Base-by-base conservation (phyloP, 164 flowering plant genomes). In the Liquidambar formosana region DNA sequence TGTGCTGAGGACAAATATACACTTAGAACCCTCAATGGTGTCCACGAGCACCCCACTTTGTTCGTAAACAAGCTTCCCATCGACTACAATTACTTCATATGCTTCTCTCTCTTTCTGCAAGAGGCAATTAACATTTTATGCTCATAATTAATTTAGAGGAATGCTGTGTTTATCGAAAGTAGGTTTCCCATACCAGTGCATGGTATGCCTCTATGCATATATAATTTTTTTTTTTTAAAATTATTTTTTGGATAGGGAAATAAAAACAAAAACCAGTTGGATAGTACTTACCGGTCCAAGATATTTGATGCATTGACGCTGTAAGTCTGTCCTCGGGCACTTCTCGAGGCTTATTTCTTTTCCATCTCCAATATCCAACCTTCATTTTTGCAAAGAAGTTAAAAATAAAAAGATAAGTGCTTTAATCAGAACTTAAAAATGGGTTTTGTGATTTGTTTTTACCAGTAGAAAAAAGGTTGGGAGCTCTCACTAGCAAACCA, bases 401-500 rank as follows among this genome's bases (percentile, higher is more conserved):
- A 73, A 43, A n/a, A 16, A 54, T 18, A 26, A 51, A 0, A 54
- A 10, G 52, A 18, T 33, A n/a, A n/a, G n/a, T n/a, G n/a, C n/a
- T 18, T 33, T 59, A 26, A 25, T 15, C 57, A 21, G n/a, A 57
- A 18, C 25, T 41, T 16, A 11, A 27, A 21, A 15, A 45, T 44
- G 5, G 27, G 45, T n/a, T 5, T 12, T 51, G 19, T 12, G 10
- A 14, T 5, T 8, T 21, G 23, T 59, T 25, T 62, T 77, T 82
- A 90, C 96, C 93, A 88, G 73, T 85, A 90, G 76, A 90, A 88
- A 80, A 90, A 90, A 43, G 96, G 96, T 64, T 90, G 90, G 28
- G 51, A 25, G 69, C 89, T 90, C 72, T 77, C 79, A 43, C 87
- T 80, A 1, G 49, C 67, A 26, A 81, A 82, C 93, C 96, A 90